Base-by-base conservation (phyloP, 805 yeast genomes). In the Candida insectalens region DNA sequence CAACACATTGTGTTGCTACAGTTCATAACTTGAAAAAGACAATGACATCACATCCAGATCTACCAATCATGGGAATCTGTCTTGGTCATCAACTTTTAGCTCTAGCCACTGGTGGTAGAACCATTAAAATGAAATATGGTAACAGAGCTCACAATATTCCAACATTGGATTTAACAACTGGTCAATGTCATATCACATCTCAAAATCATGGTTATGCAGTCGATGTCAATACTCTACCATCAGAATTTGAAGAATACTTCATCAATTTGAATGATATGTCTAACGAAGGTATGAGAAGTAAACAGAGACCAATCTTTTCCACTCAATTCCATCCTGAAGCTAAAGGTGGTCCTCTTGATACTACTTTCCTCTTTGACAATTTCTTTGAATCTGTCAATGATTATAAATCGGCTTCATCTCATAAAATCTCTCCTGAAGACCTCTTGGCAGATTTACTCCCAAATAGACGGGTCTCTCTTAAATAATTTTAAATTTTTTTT, bases 281-380 rank as follows among this genome's bases (percentile, higher is more conserved):
- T 35, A 92, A 92, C 60, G 99, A 92, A 64, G 99, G 99, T 50
- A 87, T 92, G 95, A 80, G 77, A 50, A 98, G 92, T 60, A 70
- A 65, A 37, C 54, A 74, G 26, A 80, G 74, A 57, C 99, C 99
- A 34, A 83, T 89, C 36, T 92, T 89, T 64, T 84, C 96, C 25
- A 85, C 96, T 2, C 98, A 92, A 62, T 92, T 92, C 72, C 99
- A 92, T 59, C 99, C 99, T 32, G 99, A 92, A 62, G 97, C 98
- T 37, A 89, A 87, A 65, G 97, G 98, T 49, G 99, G 99, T 47
- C 99, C 99, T 38, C 70, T 82, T 50, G 99, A 92, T 60, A 83
- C 96, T 10, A 72, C 85, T 3, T 84, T 76, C 62, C 67, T 92
- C 59, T 92, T 92, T 49, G 97, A 92, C 67, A 84, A 77, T 59